Conservation (phyloP, 1,284 basidiomycete genomes). For the Lentinula novae-zelandiae region DNA sequence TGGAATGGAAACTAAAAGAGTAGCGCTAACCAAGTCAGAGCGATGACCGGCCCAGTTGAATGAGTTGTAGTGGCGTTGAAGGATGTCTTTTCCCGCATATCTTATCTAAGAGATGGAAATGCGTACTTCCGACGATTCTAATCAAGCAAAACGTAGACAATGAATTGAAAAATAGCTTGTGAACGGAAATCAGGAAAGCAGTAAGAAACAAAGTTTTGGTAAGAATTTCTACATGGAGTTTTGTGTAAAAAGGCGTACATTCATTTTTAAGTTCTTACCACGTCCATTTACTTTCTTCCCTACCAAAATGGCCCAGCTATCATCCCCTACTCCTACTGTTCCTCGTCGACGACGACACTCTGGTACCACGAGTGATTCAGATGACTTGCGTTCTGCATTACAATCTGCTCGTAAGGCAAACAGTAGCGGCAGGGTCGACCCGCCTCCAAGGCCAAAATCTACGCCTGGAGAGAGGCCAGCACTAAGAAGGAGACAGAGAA, state of each 20-base stretch:
- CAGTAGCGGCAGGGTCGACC: conserved; percentile 19
- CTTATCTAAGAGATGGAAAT: neutral
- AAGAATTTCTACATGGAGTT: neutral
- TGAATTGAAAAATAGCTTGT: neutral
- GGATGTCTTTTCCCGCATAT: neutral
- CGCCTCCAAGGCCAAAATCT: conserved; percentile 38
- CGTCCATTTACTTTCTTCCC: neutral
- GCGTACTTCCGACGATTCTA: neutral
- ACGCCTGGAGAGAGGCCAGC: conserved; percentile 39
- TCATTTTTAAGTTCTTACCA: neutral
- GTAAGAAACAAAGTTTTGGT: neutral
- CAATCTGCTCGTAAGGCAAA: conserved; percentile 1
- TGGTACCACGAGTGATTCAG: conserved; percentile 9
- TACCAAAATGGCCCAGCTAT: conserved; percentile 1
- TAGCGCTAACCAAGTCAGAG: neutral
- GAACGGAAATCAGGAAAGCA: neutral
- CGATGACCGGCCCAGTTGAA: neutral
- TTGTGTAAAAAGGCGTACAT: neutral
- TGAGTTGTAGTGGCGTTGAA: neutral
- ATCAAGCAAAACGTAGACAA: too few relatives aligned
- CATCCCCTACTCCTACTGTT: conserved; percentile 11
- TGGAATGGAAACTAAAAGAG: neutral
- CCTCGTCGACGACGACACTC: conserved; percentile 15
- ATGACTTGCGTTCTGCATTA: conserved; percentile 8
- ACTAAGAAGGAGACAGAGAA: conserved; percentile 34